Conservation (phyloP, 164 flowering plant species). For the Saururus chinensis region DNA sequence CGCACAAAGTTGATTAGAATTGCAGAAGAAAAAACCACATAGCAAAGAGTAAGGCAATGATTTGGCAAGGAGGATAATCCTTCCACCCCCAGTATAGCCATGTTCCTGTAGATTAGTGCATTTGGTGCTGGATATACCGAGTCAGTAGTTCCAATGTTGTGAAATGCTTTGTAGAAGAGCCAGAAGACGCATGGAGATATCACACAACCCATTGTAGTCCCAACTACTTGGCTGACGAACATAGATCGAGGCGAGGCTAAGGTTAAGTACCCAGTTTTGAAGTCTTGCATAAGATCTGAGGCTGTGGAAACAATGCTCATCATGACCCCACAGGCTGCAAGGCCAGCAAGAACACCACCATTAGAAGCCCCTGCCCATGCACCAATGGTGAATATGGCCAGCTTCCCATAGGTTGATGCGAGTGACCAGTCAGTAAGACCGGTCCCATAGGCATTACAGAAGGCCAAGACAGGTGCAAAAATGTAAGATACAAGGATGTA, state of each 20-base stretch:
- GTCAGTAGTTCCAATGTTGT: slow-evolving; percentile 16
- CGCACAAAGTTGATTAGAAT: slow-evolving; percentile 25
- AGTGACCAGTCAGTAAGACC: slow-evolving; percentile 59
- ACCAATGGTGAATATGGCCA: slow-evolving; percentile 43
- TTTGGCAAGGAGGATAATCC: slow-evolving; percentile 37
- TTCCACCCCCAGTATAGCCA: slow-evolving; percentile 43
- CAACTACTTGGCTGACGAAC: slow-evolving; percentile 49
- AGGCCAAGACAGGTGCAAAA: slow-evolving; percentile 42
- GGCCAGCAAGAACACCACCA: slow-evolving; percentile 50
- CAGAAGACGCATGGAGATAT: slow-evolving; percentile 47
- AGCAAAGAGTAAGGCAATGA: slow-evolving; percentile 34
- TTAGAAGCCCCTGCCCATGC: slow-evolving; percentile 49
- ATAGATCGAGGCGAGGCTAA: slow-evolving; percentile 50
- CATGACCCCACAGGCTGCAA: slow-evolving; percentile 61
- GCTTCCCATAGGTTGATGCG: slow-evolving; percentile 49
- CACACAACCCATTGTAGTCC: slow-evolving; percentile 48
- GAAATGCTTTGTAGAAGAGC: slow-evolving; percentile 44
- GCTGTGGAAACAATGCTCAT: slow-evolving; percentile 52
- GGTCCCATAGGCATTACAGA: slow-evolving; percentile 51
- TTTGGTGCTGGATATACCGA: slow-evolving; percentile 38
- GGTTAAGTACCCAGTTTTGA: slow-evolving; percentile 53
- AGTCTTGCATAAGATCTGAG: slow-evolving; percentile 45
- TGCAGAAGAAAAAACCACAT: slow-evolving; percentile 27
- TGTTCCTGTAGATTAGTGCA: slow-evolving; percentile 36
- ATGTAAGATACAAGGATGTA: slow-evolving; percentile 31